These are phyloP conservation scores for Trichophyton equinum DNA, from an alignment of 2,329 filamentous ascomycete genomes.

Conservation along the genomic window DNA sequence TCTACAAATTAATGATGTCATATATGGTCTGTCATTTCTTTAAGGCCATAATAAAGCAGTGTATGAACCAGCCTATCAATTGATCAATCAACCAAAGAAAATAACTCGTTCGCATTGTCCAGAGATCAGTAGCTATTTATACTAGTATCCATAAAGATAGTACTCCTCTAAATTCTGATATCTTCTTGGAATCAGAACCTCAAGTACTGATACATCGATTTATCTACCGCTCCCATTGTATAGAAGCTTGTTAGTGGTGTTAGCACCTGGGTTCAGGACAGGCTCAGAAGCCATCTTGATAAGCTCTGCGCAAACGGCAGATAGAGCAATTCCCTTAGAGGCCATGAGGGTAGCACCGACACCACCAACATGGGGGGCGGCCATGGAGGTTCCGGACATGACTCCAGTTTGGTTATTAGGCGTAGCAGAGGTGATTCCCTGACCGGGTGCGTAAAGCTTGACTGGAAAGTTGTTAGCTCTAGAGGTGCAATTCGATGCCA, in stretches of 20 bases:
- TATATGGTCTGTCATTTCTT: too few relatives aligned
- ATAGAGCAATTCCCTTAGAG: constrained; percentile 38
- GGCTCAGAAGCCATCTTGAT: constrained; percentile 37
- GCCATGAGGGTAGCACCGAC: constrained; percentile 41
- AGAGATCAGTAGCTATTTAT: too few relatives aligned
- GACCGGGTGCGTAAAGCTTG: constrained; percentile 47
- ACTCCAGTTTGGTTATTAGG: constrained; percentile 36
- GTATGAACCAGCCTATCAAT: too few relatives aligned
- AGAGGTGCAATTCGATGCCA: too few relatives aligned
- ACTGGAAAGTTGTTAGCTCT: constrained; percentile 20
- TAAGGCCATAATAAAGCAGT: too few relatives aligned
- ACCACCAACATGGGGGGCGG: constrained; percentile 38
- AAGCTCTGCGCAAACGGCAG: constrained; percentile 37
- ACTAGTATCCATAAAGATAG: too few relatives aligned
- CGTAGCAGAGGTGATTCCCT: constrained; percentile 39
- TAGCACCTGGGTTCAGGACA: constrained; percentile 15
- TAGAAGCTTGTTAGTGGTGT: constrained; percentile 21
- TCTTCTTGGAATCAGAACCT: too few relatives aligned
- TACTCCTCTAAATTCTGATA: too few relatives aligned
- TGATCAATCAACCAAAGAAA: too few relatives aligned
- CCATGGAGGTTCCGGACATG: constrained; percentile 28
- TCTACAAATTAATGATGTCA: too few relatives aligned
- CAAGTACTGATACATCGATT: neutral
- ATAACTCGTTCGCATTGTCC: too few relatives aligned
- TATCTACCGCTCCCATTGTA: constrained; percentile 19